Conservation (phyloP, 257 asterid genomes). For the Hygrophila difformis region DNA sequence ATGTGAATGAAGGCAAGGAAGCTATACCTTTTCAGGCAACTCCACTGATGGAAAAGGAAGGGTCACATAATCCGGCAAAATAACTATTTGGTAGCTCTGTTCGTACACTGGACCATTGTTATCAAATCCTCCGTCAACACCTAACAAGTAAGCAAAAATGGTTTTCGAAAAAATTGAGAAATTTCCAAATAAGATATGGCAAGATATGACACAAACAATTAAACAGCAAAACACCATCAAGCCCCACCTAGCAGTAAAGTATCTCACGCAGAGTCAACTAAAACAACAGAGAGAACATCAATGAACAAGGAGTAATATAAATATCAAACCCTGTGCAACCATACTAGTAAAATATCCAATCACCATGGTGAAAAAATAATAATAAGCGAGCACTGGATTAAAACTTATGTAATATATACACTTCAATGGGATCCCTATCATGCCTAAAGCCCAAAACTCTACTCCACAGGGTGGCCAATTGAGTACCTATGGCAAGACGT, state of each 20-base stretch:
- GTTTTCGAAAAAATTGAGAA: not conserved
- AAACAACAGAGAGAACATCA: not conserved
- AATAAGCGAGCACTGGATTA: too few relatives aligned
- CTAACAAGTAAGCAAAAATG: conserved; percentile 32
- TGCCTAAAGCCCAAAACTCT: conserved; percentile 1
- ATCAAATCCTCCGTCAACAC: conserved; percentile 87
- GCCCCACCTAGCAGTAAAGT: not conserved
- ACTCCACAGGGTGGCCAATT: not conserved
- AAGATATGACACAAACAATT: not conserved
- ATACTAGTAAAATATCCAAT: too few relatives aligned
- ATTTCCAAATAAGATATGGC: not conserved
- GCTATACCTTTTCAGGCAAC: conserved; percentile 98
- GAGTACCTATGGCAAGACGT: conserved; percentile 84
- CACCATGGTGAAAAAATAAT: too few relatives aligned
- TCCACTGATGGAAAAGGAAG: conserved; percentile 95
- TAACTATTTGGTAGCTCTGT: conserved; percentile 56
- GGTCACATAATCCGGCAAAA: conserved; percentile 66
- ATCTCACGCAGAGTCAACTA: conserved; percentile 7
- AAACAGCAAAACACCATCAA: conserved; percentile 7
- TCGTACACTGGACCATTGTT: conserved; percentile 71
- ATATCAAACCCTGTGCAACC: too few relatives aligned
- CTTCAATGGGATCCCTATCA: not conserved
- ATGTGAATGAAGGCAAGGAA: conserved; percentile 1
- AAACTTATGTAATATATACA: too few relatives aligned
- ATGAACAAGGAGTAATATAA: too few relatives aligned